Conservation (phyloP, 345 rosid species). For the Aquilaria malaccensis region DNA sequence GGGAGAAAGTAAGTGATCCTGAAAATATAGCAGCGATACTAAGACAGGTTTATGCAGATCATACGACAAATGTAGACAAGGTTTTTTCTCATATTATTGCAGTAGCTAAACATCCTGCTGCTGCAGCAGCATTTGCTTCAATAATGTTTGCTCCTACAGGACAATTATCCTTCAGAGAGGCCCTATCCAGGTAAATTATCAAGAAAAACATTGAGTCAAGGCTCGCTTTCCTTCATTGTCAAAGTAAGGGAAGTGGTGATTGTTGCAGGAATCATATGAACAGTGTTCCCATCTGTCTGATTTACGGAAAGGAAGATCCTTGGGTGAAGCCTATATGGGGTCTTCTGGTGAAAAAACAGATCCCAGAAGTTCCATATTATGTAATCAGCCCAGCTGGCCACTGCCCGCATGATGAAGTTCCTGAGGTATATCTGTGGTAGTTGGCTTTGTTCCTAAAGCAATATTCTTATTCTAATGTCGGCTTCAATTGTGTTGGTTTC, state of each 20-base stretch:
- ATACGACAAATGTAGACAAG: slow-evolving; percentile 70
- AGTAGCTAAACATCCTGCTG: slow-evolving; percentile 84
- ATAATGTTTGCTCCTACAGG: slow-evolving; percentile 92
- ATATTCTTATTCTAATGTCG: not conserved
- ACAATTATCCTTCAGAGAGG: slow-evolving; percentile 57
- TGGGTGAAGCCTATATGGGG: slow-evolving; percentile 98
- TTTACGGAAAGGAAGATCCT: slow-evolving; percentile 95
- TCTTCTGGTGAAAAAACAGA: slow-evolving; percentile 57
- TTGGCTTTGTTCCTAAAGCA: not conserved
- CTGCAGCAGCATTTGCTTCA: slow-evolving; percentile 90
- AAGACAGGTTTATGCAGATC: slow-evolving; percentile 86
- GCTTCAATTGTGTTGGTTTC: not conserved
- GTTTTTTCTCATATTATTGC: slow-evolving; percentile 72
- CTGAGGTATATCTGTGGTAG: slow-evolving; percentile 53
- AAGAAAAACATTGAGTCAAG: not conserved
- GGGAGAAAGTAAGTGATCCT: slow-evolving; percentile 93
- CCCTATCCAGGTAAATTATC: slow-evolving; percentile 44
- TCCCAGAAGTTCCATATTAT: slow-evolving; percentile 77
- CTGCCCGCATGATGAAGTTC: slow-evolving; percentile 99
- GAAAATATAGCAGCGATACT: slow-evolving; percentile 75
- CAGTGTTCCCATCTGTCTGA: slow-evolving; percentile 59
- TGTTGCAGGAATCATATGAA: slow-evolving; percentile 49
- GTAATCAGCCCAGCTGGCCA: slow-evolving; percentile 99
- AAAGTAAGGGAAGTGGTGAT: not conserved
- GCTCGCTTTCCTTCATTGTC: not conserved